Base-by-base conservation (phyloP, 1,284 basidiomycete species). In the Phlebopus sp. region DNA sequence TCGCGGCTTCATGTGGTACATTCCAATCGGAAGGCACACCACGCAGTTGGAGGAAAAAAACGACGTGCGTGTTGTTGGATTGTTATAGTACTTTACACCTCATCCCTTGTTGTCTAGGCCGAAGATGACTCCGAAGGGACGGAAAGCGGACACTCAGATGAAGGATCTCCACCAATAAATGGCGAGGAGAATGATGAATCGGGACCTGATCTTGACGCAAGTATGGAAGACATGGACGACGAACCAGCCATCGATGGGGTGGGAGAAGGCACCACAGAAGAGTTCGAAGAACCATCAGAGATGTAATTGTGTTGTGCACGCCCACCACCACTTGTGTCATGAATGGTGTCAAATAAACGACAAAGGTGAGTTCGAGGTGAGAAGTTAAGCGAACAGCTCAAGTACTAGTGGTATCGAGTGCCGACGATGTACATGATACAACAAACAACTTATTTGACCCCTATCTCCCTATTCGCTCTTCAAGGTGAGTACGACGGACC, bases 21-120 rank as follows among this genome's bases (percentile, higher is more conserved):
- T 90, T 19, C 86, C 88, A 5, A 82, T 90, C 42, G 88, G 88
- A 5, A 77, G 80, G 37, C 74, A 75, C 39, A 71, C 84, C 49
- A 91, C 88, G 9, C 79, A 84, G 53, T 77, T 84, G 53, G 88
- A 91, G 60, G 88, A 91, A 67, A 88, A 86, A 69, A 90, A 88
- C 58, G 89, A 91, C 60, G 88, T 89, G 50, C 49, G 81, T 69
- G 25, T n/a, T 27, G 27, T 32, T 48, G 27, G 32, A 27, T 38
- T 17, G 21, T 38, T 23, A 23, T 29, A 32, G 48, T 10, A 25
- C 17, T 50, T 51, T 4, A 37, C 36, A 41, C 19, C 39, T 8
- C 37, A 30, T 13, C n/a, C 18, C 15, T 7, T 19, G 42, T 29
- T 21, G 10, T 36, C 35, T 51, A 79, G 75, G 75, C 73, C 19